Percentiles rank a stretch among this genome's conserved stretches.
Conservation (phyloP, 2,329 filamentous ascomycete species). For the Immersiporthe knoxdaviesiana region DNA sequence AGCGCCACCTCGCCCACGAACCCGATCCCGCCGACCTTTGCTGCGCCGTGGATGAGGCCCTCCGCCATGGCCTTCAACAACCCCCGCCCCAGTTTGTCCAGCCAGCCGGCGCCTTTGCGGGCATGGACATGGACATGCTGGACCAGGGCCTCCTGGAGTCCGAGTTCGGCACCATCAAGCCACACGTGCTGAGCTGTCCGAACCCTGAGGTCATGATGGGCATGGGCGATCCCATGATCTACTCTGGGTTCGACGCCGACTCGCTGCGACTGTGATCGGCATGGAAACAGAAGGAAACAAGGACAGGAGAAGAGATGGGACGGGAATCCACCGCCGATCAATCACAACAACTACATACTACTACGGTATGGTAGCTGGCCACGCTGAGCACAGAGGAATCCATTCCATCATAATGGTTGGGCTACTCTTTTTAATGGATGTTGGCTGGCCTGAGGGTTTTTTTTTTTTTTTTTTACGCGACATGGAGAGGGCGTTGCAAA, state of each 20-base stretch:
- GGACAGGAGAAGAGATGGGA: too few species aligned
- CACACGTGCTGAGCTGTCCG: conserved; percentile 55
- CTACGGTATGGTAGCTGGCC: not conserved
- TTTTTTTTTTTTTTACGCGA: not conserved
- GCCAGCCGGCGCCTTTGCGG: conserved; percentile 46
- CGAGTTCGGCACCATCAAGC: conserved; percentile 59
- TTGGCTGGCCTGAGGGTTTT: not conserved
- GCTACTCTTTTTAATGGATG: not conserved
- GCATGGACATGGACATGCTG: conserved; percentile 52
- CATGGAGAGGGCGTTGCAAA: conserved; percentile 3
- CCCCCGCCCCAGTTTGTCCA: conserved; percentile 44
- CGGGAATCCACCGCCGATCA: not conserved
- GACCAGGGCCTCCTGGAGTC: conserved; percentile 55
- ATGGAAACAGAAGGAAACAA: not conserved
- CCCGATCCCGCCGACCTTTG: conserved; percentile 29
- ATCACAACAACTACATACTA: not conserved
- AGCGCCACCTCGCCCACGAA: conserved; percentile 38
- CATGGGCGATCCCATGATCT: conserved; percentile 63
- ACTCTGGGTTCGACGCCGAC: conserved; percentile 54
- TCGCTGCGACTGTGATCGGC: conserved; percentile 44
- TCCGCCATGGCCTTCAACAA: conserved; percentile 39
- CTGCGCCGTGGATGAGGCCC: conserved; percentile 23
- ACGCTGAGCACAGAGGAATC: not conserved
- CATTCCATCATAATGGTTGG: not conserved
- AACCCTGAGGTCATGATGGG: conserved; percentile 61